Conservation (phyloP, 352 stramenopile species). For the Phytophthora vignae region DNA sequence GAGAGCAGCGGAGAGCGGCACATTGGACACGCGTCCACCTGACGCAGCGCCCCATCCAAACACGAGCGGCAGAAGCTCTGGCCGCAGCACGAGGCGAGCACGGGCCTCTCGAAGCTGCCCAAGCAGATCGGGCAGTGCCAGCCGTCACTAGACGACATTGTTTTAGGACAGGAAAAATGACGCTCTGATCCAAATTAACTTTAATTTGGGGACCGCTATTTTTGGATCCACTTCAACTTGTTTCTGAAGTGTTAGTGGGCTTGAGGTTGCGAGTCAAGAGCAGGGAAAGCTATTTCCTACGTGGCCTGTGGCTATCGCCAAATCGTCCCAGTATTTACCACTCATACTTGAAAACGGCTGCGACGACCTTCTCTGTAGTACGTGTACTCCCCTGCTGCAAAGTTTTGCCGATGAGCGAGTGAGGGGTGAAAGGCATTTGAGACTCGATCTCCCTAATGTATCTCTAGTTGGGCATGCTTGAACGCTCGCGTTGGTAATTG, state of each 20-base stretch:
- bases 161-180: background rate
- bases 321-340: too few species aligned
- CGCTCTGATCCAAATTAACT: too few species aligned
- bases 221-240: background rate
- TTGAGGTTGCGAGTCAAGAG: too few species aligned
- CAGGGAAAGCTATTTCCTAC: too few species aligned
- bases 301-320: too few species aligned
- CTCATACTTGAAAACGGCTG: background rate
- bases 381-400: too few species aligned
- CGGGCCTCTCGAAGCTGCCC: conserved; percentile 48
- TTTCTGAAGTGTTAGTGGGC: too few species aligned
- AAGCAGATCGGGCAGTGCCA: conserved; percentile 71
- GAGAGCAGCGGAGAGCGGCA: conserved; percentile 62
- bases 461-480: too few species aligned
- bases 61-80: conserved; percentile 72
- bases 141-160: conserved; percentile 21
- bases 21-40: conserved; percentile 62
- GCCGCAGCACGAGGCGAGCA: conserved; percentile 69
- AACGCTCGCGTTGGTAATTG: too few species aligned
- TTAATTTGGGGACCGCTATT: background rate
- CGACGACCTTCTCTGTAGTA: background rate
- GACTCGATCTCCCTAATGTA: too few species aligned
- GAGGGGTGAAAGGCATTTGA: too few species aligned
- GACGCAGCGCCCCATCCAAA: conserved; percentile 52
- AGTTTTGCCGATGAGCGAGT: too few species aligned